Percentiles rank a stretch among this genome's conserved stretches.
Evolutionary conservation across 371 early-diverging fungal genomes (phyloP).

Genomic region (Rhizopus microsporus): DNA sequence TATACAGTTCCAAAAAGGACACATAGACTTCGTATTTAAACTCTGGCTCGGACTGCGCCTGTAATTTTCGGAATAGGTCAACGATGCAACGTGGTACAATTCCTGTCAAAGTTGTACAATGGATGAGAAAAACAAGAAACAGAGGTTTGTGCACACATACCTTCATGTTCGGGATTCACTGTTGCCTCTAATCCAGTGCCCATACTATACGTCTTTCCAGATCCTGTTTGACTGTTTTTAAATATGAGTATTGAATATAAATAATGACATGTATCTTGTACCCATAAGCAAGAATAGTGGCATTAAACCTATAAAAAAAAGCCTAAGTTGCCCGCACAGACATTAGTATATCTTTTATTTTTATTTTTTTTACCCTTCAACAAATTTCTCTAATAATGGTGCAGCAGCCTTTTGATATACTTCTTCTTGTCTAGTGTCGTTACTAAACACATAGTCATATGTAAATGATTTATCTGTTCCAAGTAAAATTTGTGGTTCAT

Average conservation of each 20-base stretch:
- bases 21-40: slow-evolving; percentile 67
- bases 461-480: slow-evolving; percentile 74
- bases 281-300: slow-evolving; percentile 94
- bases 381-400: slow-evolving; percentile 78
- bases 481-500: slow-evolving; percentile 62
- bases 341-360: slow-evolving; percentile 6
- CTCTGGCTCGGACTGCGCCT: slow-evolving; percentile 39
- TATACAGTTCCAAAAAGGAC: slow-evolving; percentile 97
- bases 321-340: background rate
- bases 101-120: slow-evolving; percentile 50
- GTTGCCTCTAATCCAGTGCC: slow-evolving; percentile 49
- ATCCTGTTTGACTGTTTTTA: slow-evolving; percentile 45
- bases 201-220: slow-evolving; percentile 63
- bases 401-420: slow-evolving; percentile 70
- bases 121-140: slow-evolving; percentile 17
- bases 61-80: slow-evolving; percentile 56
- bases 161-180: slow-evolving; percentile 38
- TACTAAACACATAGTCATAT: slow-evolving; percentile 83
- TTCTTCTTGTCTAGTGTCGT: slow-evolving; percentile 61
- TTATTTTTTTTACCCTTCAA: slow-evolving; percentile 73
- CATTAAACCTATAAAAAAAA: slow-evolving; percentile 64
- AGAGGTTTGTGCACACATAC: slow-evolving; percentile 14
- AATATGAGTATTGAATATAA: slow-evolving; percentile 5
- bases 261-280: slow-evolving; percentile 41
- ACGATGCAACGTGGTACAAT: slow-evolving; percentile 87